Evolutionary conservation across 2,329 filamentous ascomycete species (phyloP), one percentile per base, ranked within the genome.

Genomic region (Aspergillus pseudonomiae): DNA sequence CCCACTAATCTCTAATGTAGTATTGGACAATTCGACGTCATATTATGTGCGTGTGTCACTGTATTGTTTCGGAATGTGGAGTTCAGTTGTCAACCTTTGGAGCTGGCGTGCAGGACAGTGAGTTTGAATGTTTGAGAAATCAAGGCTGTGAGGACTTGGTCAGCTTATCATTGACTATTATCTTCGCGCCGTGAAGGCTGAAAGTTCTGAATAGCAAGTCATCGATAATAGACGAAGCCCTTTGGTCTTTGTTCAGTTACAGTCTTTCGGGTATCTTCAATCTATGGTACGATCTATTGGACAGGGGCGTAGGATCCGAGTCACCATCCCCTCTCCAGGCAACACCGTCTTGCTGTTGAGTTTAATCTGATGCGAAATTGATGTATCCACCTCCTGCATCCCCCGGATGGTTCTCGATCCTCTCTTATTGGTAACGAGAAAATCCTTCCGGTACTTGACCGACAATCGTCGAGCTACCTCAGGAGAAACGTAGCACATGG

Each of bases 211-310:
- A 34, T 10, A 39, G n/a, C 32, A 39, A n/a, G 6, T 16, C 2
- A 10, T 14, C 26, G 30, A 32, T 30, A 6, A 26, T 21, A 5
- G 2, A 12, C 39, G 3, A 55, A 16, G 19, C 4, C 30, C 10
- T 24, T 55, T 19, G 14, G 32, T 26, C 21, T 34, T 41, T 16
- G 21, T 36, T 39, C 32, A 55, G 32, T 55, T 55, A 55, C 52
- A 55, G 32, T 6, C 14, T 24, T 16, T 36, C 30, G 32, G 52
- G 21, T 55, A 19, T 55, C 52, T 55, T 55, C 39, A 21, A 39
- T 39, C 52, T 55, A 55, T 55, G 52, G 52, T 39, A 55, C 52
- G 52, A 41, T 55, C 52, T 55, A 55, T 39, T 55, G 52, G 52
- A 26, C 52, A 19, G 52, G 52, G n/a, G 52, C 32, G 39, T 21